phyloP scores from a whole-genome alignment of 2,329 filamentous ascomycete species.

The Aspergillus intermedius region DNA sequence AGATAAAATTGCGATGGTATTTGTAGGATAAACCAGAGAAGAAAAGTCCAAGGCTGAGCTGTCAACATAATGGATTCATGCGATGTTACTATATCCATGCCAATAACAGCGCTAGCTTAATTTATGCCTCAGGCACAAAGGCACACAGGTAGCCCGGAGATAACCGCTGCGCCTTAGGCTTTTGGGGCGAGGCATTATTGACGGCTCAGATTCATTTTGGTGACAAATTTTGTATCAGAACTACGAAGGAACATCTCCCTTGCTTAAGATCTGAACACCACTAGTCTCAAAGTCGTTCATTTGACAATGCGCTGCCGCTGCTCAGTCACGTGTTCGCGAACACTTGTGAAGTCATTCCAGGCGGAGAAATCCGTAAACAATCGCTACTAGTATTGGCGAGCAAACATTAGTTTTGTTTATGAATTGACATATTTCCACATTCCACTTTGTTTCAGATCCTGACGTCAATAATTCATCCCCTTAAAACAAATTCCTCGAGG shows the following conservation, averaged over 20 bases:
- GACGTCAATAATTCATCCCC: not conserved
- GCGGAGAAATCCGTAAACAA: too few relatives aligned
- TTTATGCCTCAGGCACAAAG: not conserved
- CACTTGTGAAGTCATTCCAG: too few relatives aligned
- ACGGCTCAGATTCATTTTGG: not conserved
- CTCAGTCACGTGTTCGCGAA: too few relatives aligned
- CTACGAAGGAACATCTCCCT: too few relatives aligned
- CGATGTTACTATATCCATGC: not conserved
- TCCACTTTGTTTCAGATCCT: not conserved
- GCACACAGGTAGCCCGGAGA: not conserved
- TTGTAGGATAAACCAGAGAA: not conserved
- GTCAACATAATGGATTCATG: too few relatives aligned
- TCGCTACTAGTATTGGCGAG: too few relatives aligned
- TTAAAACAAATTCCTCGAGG: not conserved
- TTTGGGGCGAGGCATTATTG: not conserved
- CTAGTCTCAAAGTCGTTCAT: too few relatives aligned
- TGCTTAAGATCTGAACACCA: too few relatives aligned
- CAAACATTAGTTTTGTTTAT: too few relatives aligned
- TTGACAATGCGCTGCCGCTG: too few relatives aligned
- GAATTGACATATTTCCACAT: not conserved
- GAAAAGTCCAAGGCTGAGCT: too few relatives aligned
- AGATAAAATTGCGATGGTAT: not conserved
- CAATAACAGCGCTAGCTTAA: not conserved
- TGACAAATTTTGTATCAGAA: too few relatives aligned
- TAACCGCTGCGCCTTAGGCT: not conserved